Evolutionary conservation across 768 basidiomycete species (phyloP), one percentile per base, ranked within the genome.

Genomic region (Tubosaeta sp.): DNA sequence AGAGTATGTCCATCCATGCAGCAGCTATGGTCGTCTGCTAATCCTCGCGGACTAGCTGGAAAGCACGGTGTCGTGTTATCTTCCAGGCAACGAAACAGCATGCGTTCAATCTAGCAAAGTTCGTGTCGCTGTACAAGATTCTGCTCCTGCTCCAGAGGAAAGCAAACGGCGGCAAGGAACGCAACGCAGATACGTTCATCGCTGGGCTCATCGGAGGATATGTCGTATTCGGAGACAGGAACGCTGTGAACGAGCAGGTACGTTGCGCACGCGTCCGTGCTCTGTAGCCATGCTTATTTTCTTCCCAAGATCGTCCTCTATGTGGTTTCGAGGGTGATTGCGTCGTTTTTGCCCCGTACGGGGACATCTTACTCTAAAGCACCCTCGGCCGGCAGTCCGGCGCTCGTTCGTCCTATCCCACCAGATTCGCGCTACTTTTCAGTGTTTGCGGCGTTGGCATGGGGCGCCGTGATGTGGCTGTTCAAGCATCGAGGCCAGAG

Each of bases 381-480:
- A 12, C 61, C 74, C 9, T 68, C 74, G 5, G 64, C 76, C 6
- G 59, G 77, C 27, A 64, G 75, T 48, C 64, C 72, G 17, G 65
- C 81, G 5, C 55, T 70, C 34, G 76, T 78, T 41, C 82, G 79
- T 63, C 89, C 94, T 3, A 69, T 91, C 33, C 93, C 95, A 7
- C 94, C 95, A 4, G 82, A 95, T 64, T 75, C 91, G 16, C 74
- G 81, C 13, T 86, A 90, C 66, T 99, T 98, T 71, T 83, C 88
- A 1, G 64, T 89, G 42, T 93, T 95, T 55, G 89, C 94, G 4
- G 91, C 94, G 0, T 59, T 97, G 13, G 80, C 86, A 31, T 98
- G 97, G 97, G 97, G 92, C 41, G 80, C 87, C 8, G 95, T 97
- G 43, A 97, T 99, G 95, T 99, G 88, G 81, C 73, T 97, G 55